Conservation (phyloP, 371 early-diverging fungal species). For the Mucor irregularis region DNA sequence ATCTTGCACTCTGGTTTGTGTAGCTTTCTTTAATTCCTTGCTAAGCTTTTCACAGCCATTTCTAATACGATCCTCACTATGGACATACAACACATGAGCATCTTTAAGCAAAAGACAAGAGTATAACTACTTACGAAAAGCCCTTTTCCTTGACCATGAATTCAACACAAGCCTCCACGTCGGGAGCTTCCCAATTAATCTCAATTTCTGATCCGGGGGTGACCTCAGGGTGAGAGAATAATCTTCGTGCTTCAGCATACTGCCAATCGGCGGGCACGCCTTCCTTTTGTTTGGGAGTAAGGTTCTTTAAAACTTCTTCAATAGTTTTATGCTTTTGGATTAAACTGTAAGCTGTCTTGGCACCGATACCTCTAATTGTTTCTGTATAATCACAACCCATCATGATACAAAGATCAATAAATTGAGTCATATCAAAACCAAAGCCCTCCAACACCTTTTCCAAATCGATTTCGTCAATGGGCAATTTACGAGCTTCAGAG, state of each 20-base stretch:
- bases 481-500: constrained; percentile 70
- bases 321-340: constrained; percentile 91
- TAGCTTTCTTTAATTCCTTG: constrained; percentile 72
- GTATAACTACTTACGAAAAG: constrained; percentile 72
- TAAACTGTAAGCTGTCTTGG: constrained; percentile 84
- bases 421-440: constrained; percentile 78
- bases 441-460: constrained; percentile 86
- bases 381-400: constrained; percentile 99
- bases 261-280: constrained; percentile 89
- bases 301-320: constrained; percentile 81
- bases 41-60: constrained; percentile 81
- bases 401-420: constrained; percentile 99
- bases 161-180: constrained; percentile 88
- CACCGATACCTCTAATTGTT: constrained; percentile 96
- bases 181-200: constrained; percentile 87
- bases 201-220: constrained; percentile 66
- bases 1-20: constrained; percentile 89
- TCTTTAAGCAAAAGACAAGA: too few species aligned
- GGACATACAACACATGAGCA: too few species aligned
- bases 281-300: constrained; percentile 73
- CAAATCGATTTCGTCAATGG: constrained; percentile 91
- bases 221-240: constrained; percentile 89
- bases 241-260: constrained; percentile 87
- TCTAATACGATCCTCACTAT: constrained; percentile 90
- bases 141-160: constrained; percentile 95